Evolutionary conservation across 2,329 filamentous ascomycete species (phyloP).

Genomic region (Colletotrichum tamarilloi): DNA sequence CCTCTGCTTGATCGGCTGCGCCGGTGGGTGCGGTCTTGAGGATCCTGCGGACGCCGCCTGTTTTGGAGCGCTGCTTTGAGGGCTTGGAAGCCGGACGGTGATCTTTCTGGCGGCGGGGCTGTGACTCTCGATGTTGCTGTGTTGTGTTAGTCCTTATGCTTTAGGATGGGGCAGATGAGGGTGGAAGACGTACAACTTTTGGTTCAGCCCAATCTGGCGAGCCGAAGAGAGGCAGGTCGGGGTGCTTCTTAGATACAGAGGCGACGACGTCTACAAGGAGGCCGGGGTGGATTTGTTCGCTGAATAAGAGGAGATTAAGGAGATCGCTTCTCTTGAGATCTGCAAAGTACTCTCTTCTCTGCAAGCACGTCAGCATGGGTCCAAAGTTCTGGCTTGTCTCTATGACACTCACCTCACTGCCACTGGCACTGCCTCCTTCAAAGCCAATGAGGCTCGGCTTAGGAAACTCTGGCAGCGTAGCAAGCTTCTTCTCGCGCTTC

Average conservation of each 20-base stretch:
- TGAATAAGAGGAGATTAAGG: constrained; percentile 53
- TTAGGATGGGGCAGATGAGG: neutral
- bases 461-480: constrained; percentile 46
- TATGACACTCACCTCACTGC: constrained; percentile 42
- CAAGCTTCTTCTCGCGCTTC: constrained; percentile 46
- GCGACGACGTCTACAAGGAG: constrained; percentile 54
- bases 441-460: constrained; percentile 54
- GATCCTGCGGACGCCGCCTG: constrained; percentile 47
- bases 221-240: constrained; percentile 55
- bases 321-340: constrained; percentile 50
- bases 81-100: neutral
- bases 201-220: constrained; percentile 52
- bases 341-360: constrained; percentile 54
- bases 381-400: neutral
- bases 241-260: constrained; percentile 54
- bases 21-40: constrained; percentile 42
- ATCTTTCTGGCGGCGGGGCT: neutral
- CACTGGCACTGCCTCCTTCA: constrained; percentile 46
- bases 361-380: neutral
- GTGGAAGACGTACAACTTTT: neutral
- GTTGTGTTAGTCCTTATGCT: neutral
- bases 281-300: constrained; percentile 53
- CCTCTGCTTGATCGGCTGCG: constrained; percentile 35
- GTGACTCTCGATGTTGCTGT: neutral
- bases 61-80: constrained; percentile 44